Conservation (phyloP, 176 grass and related monocot species). For the Triticum dicoccoides region DNA sequence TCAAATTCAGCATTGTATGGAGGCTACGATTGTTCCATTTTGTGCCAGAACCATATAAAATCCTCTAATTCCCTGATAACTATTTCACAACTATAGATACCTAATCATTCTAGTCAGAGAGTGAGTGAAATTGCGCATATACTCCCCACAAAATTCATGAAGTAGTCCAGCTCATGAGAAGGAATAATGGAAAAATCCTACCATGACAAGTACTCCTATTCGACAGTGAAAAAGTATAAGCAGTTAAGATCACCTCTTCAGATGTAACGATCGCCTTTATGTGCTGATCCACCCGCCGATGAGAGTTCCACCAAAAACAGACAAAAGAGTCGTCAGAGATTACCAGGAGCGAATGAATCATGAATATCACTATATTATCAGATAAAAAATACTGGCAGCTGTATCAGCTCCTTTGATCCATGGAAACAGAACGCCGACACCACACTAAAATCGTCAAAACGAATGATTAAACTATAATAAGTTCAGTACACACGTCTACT, state of each 20-base stretch:
- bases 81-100: not conserved
- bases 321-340: constrained; percentile 30
- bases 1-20: not conserved
- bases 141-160: not conserved
- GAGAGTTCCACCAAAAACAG: constrained; percentile 26
- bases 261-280: constrained; percentile 99
- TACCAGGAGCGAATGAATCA: not conserved
- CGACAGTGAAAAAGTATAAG: not conserved
- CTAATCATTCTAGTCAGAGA: not conserved
- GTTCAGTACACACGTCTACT: not conserved
- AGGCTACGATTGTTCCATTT: not conserved
- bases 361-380: not conserved
- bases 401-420: not conserved
- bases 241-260: constrained; percentile 70
- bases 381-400: not conserved
- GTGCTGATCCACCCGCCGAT: constrained; percentile 55
- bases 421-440: not conserved
- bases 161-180: not conserved
- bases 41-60: constrained; percentile 13
- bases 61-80: not conserved
- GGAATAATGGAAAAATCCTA: not conserved
- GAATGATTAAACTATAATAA: not conserved
- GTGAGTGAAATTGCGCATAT: not conserved
- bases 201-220: not conserved
- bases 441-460: not conserved